Base-by-base conservation (phyloP, 2,329 filamentous ascomycete species). In the Colletotrichum eremochloae region DNA sequence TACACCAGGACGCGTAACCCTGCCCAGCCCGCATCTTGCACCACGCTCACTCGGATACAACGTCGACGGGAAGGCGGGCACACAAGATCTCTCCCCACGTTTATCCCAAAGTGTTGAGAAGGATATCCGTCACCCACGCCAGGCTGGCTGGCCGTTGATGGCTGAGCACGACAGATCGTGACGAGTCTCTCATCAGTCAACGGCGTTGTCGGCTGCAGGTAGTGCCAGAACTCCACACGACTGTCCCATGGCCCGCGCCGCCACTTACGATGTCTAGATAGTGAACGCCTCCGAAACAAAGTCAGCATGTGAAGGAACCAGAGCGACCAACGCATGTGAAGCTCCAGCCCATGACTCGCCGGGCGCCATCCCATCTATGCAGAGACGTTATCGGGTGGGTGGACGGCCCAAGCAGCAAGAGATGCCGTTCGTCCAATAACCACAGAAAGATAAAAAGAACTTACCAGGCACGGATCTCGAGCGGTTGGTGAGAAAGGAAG, bases 371-470 rank as follows among this genome's bases (percentile, higher is more conserved):
- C 24, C 69, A 69, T 72, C 53, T 33, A 40, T n/a, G 14, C 29
- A 40, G 38, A 20, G 52, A 40, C 63, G 69, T 29, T 44, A 68
- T 36, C 58, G 8, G 14, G 12, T 31, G 15, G 33, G 12, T 24
- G 18, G 36, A 46, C 33, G 60, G 66, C 56, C 65, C 44, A 53
- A 63, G 58, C 69, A 60, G 31, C 48, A 44, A 53, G 38, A 69
- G 6, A 31, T 31, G 14, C 52, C 60, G 60, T 69, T 69, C 66
- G 46, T 72, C 66, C 69, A 69, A 69, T 72, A 24, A 31, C 60
- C 15, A 18, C 36, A 29, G 38, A 46, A 55, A 55, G 31, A 56
- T 64, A 55, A 55, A 40, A 24, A 7, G 9, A 24, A 9, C 20
- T 24, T 48, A 24, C 44, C 66, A 69, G 55, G 60, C 50, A 68